phyloP scores from a whole-genome alignment of 805 yeast species.

The Monosporozyma servazzii region DNA sequence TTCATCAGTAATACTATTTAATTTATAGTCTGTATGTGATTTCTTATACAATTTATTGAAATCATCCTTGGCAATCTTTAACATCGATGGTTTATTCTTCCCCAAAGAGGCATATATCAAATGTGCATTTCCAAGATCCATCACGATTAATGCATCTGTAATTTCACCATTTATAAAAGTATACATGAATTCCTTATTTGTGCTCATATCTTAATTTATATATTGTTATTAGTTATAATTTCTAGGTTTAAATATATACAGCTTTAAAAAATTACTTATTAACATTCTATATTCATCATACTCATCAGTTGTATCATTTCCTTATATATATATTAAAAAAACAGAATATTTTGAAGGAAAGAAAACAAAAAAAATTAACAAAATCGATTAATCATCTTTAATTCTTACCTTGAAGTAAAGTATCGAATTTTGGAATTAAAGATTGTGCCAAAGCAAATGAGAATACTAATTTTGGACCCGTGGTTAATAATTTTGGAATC shows the following conservation, averaged over 20 bases:
- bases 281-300: not conserved
- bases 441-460: constrained; percentile 97
- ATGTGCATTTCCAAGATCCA: not conserved
- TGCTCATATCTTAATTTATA: not conserved
- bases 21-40: not conserved
- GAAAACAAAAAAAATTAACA: not conserved
- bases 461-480: constrained; percentile 96
- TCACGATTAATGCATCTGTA: not conserved
- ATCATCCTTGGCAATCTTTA: not conserved
- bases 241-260: not conserved
- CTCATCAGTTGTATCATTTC: not conserved
- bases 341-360: not conserved
- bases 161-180: not conserved
- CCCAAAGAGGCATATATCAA: constrained; percentile 1
- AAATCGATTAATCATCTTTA: not conserved
- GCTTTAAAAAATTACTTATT: not conserved
- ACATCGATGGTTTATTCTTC: not conserved
- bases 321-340: no score
- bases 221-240: not conserved
- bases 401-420: constrained; percentile 33
- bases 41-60: constrained; percentile 1
- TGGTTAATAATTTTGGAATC: constrained; percentile 90
- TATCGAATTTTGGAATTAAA: constrained; percentile 91
- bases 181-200: not conserved
- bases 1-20: not conserved